These are phyloP conservation scores for Yamadazyma ubonensis DNA, from an alignment of 805 yeast genomes.

Conservation along the genomic window DNA sequence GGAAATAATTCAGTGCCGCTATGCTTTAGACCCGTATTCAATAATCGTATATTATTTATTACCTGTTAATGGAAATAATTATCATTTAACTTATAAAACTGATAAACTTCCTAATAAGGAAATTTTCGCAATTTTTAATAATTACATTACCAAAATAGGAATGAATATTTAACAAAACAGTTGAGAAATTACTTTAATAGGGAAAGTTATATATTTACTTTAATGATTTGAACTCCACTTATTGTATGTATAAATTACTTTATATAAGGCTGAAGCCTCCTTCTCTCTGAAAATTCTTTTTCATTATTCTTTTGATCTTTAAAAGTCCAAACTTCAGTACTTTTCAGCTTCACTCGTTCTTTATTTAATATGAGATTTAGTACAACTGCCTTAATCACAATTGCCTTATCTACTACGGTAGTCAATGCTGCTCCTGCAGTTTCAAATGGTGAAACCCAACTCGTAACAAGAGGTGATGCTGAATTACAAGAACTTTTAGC, in stretches of 20 bases:
- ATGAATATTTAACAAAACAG: constrained; percentile 1
- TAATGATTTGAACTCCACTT: constrained; percentile 1
- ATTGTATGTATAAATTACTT: neutral
- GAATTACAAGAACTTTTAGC: constrained; percentile 21
- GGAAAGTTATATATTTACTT: constrained; percentile 10
- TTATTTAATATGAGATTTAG: constrained; percentile 15
- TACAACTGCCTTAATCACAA: constrained; percentile 15
- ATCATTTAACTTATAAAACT: too few species aligned
- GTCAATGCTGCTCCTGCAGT: constrained; percentile 17
- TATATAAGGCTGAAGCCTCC: constrained; percentile 1
- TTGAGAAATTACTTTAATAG: constrained; percentile 7
- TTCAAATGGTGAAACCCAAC: constrained; percentile 9
- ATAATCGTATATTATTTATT: neutral
- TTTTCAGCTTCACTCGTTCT: constrained; percentile 12
- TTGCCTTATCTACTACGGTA: constrained; percentile 9
- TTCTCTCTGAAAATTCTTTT: neutral
- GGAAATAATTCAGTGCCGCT: constrained; percentile 7
- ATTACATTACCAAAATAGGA: constrained; percentile 11
- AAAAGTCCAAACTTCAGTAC: too few species aligned
- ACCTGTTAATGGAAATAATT: constrained; percentile 6
- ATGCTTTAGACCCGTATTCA: neutral
- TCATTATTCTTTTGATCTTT: too few species aligned
- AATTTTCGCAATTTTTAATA: neutral
- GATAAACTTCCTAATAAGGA: constrained; percentile 8
- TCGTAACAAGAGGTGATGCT: constrained; percentile 16